phyloP scores from a whole-genome alignment of 2,329 filamentous ascomycete genomes.

The Arachnopeziza araneosa region DNA sequence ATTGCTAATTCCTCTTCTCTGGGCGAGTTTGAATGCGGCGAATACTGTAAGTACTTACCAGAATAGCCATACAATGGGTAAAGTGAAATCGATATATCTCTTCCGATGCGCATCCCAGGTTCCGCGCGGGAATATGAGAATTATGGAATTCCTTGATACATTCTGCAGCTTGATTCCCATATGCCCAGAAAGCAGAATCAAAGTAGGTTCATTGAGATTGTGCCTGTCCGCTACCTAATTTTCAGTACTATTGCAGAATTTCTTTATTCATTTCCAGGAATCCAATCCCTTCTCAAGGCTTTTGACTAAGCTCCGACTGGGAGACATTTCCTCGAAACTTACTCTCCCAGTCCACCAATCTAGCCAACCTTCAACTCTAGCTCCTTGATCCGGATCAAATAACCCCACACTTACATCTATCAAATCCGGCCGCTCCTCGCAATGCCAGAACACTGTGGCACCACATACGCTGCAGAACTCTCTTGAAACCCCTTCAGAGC shows the following conservation, averaged over 20 bases:
- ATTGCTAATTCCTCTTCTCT: too few species aligned
- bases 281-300: slow-evolving; percentile 22
- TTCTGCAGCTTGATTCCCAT: too few species aligned
- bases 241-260: neutral
- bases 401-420: slow-evolving; percentile 61
- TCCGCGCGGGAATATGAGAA: too few species aligned
- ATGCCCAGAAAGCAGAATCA: neutral
- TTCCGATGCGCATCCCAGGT: too few species aligned
- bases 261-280: neutral
- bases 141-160: too few species aligned
- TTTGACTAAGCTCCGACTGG: slow-evolving; percentile 19
- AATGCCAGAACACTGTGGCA: slow-evolving; percentile 59
- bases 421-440: slow-evolving; percentile 45
- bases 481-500: slow-evolving; percentile 47
- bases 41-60: too few species aligned
- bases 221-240: neutral
- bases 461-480: slow-evolving; percentile 60
- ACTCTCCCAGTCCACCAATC: slow-evolving; percentile 55
- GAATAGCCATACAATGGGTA: too few species aligned
- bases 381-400: slow-evolving; percentile 44
- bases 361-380: slow-evolving; percentile 52
- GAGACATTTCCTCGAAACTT: slow-evolving; percentile 42
- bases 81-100: too few species aligned
- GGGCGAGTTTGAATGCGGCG: too few species aligned
- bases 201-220: neutral